Evolutionary conservation across 75 land plant genomes (phyloP), one percentile per base, ranked within the genome.

Genomic region (Cunninghamia lanceolata): DNA sequence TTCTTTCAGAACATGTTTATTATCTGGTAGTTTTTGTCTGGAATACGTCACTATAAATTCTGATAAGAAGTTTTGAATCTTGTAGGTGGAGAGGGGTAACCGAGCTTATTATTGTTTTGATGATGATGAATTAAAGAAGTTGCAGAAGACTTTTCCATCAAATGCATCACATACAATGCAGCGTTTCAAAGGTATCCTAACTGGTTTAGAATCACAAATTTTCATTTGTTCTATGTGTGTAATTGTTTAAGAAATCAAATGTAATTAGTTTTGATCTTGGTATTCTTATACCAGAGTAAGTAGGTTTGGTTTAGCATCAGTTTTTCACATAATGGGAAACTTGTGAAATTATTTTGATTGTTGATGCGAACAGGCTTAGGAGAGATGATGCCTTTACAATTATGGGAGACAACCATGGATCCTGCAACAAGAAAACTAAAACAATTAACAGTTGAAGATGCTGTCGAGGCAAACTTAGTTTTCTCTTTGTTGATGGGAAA

Each of bases 361-460:
- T 54, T 85, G 39, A 39, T 71, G 59, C n/a, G 50, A 74, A 71
- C 91, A 98, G 99, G 99, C 4, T 87, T 98, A 87, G 99, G 99
- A 21, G 99, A 98, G 89, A 98, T 98, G 99, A 98, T 98, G 99
- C 99, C 99, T 42, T 43, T 83, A 73, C 99, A 98, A 85, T 86
- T 98, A 34, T 98, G 99, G 99, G 99, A 98, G 81, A 98, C 99
- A 45, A 98, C 99, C 9, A 79, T 98, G 87, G 93, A 98, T 85
- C 99, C 99, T 19, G 89, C 92, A 63, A 88, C 83, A 88, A 92
- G 99, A 81, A 83, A 94, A 84, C 87, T 98, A 71, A 98, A 98
- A 90, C 96, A 92, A 77, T 88, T 98, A 71, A 89, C 91, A 8
- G 89, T 98, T 46, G 99, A 96, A 74, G 99, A 98, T 93, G 99